Base-by-base conservation (phyloP, 495 filamentous ascomycete species). In the Penicillium diatomitis region DNA sequence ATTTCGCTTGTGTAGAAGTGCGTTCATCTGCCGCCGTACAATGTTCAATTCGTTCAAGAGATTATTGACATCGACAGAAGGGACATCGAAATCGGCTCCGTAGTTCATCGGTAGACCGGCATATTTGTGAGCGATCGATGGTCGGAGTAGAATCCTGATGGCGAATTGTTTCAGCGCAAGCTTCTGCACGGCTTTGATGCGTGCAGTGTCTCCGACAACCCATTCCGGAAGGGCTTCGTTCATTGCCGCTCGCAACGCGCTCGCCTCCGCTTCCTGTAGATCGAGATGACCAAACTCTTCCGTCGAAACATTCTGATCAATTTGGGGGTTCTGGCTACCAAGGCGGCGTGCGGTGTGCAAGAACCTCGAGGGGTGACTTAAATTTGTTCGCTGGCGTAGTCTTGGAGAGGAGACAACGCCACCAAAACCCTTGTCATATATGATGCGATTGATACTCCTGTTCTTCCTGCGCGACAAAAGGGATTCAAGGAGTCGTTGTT, bases 121-220 rank as follows among this genome's bases (percentile, higher is more conserved):
- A 32, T 74, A 74, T 38, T 58, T 57, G 43, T 74, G 71, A 1
- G 67, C 67, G 28, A 74, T 62, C 5, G 56, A 50, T 12, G 69
- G 70, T 10, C 71, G 63, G 5, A 74, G 53, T 7, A 74, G 36
- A 32, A 73, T 38, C 30, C 71, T 56, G 32, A 73, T 66, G 3
- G 66, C 63, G n/a, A 74, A 69, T 54, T 74, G 68, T 43, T 62
- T 70, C 43, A 71, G 35, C 5, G 69, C 69, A 8, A 74, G 55
- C 37, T 66, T 70, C 39, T 70, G 66, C 10, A 74, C 65, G 12
- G 60, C 68, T 47, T 73, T 72, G 29, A 64, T 57, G 7, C 67
- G 65, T 36, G 63, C 41, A n/a, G 56, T 32, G 32, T 69, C 67
- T 27, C 50, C 34, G 8, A 53, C 48, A 20, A 64, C 57, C 67